Evolutionary conservation across 805 yeast genomes (phyloP), one percentile per base, ranked within the genome.

Genomic region (Teunomyces funiuensis): DNA sequence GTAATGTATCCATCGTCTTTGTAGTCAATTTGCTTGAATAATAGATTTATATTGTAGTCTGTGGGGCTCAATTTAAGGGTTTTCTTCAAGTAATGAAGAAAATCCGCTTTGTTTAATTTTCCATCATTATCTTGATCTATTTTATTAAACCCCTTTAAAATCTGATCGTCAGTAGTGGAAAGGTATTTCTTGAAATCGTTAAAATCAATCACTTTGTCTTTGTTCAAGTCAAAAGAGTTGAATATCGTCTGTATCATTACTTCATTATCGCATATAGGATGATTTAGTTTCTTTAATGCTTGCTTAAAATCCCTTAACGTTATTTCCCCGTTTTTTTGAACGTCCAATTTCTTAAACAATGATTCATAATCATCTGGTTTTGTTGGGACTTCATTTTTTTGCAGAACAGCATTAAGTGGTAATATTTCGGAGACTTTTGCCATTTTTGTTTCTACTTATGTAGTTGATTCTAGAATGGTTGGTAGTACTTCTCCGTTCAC

Each of bases 91-190:
- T 91, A 95, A 16, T 64, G 70, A 28, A 75, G 74, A 36, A 91
- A 78, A 53, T 90, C 97, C 1, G 71, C 67, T 33, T 77, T 71
- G 34, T 79, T 77, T 25, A 89, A 71, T 44, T 61, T 75, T 1
- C 96, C 96, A 57, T 87, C 95, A 37, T 80, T 66, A 53, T 88
- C 88, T 29, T 66, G 64, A 60, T 88, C 96, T 28, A 88, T 74
- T 42, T 68, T 76, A 39, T 70, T 66, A 59, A 88, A 88, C 0
- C 95, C 93, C 31, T 63, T 66, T 26, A 73, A 71, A 42, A 88
- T 83, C 55, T 85, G 91, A 11, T 68, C 64, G 54, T 88, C 96
- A 1, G 95, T 88, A 11, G 71, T 70, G 7, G 68, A 57, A 19
- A 85, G 73, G 61, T 86, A 88, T 20, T 66, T 63, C 51, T 80